Percentiles rank a stretch among this genome's conserved stretches.
Evolutionary conservation across 805 yeast genomes (phyloP).

Genomic region (Phaffomyces antillensis): DNA sequence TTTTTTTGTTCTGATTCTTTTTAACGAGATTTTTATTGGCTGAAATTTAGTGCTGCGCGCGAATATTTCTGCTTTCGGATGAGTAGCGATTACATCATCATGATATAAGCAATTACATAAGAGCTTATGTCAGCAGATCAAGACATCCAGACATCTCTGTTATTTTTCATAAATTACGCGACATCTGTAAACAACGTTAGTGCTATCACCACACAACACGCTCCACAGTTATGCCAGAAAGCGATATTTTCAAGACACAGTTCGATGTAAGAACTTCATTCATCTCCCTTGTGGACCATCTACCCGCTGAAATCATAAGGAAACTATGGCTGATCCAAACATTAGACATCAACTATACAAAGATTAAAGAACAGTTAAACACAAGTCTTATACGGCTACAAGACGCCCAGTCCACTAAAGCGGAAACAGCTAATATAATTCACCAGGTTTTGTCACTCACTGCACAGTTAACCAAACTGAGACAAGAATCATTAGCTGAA

Average conservation of each 20-base stretch:
- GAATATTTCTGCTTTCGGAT: background rate
- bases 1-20: constrained; percentile 1
- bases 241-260: constrained; percentile 9
- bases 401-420: background rate
- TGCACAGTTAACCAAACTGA: constrained; percentile 16
- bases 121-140: too few species aligned
- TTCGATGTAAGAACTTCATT: constrained; percentile 33
- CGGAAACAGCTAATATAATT: background rate
- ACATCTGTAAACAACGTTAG: background rate
- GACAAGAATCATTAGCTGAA: constrained; percentile 26
- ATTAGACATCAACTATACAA: constrained; percentile 21
- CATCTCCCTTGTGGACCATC: constrained; percentile 33
- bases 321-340: constrained; percentile 35
- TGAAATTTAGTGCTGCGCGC: constrained; percentile 7
- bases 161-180: too few species aligned
- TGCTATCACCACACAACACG: too few species aligned
- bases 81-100: background rate
- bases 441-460: background rate
- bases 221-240: background rate
- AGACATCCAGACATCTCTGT: background rate
- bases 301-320: constrained; percentile 36
- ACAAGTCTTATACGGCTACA: constrained; percentile 7
- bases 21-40: constrained; percentile 20
- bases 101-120: background rate
- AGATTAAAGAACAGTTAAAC: constrained; percentile 13